Evolutionary conservation across 176 grass and related monocot genomes (phyloP).

Genomic region (Thalia dealbata): DNA sequence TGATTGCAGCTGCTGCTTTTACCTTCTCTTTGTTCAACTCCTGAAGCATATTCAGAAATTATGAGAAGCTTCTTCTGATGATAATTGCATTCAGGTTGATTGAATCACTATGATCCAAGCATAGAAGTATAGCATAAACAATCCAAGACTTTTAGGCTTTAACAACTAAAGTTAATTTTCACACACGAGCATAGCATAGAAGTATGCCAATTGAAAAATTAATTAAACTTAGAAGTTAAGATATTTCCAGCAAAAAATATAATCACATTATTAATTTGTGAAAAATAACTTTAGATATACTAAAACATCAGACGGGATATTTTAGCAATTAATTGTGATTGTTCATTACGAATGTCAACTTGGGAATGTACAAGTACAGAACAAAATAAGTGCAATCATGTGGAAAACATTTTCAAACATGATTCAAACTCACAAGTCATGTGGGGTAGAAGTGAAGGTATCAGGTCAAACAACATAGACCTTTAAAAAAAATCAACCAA

Average conservation of each 20-base stretch:
- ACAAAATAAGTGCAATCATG: neutral
- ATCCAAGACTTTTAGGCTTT: neutral
- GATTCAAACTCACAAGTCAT: neutral
- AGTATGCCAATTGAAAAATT: too few species aligned
- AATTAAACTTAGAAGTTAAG: too few species aligned
- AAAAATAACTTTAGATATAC: too few species aligned
- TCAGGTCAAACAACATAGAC: neutral
- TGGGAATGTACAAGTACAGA: neutral
- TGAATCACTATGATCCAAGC: neutral
- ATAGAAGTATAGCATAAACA: too few species aligned
- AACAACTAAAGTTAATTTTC: neutral
- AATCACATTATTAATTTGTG: too few species aligned
- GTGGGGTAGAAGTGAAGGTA: neutral
- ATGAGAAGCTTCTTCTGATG: slow-evolving; percentile 12
- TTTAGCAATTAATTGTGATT: too few species aligned
- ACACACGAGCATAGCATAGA: too few species aligned
- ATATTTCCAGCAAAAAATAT: too few species aligned
- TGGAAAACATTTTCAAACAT: neutral
- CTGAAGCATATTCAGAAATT: slow-evolving; percentile 34
- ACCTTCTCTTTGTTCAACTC: slow-evolving; percentile 81
- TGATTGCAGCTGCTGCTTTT: slow-evolving; percentile 47
- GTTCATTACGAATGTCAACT: neutral
- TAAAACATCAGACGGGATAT: too few species aligned
- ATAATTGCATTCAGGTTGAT: neutral
- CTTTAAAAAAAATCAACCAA: neutral